Evolutionary conservation across 306 rosid species (phyloP).

Genomic region (Adenanthera pavonina): DNA sequence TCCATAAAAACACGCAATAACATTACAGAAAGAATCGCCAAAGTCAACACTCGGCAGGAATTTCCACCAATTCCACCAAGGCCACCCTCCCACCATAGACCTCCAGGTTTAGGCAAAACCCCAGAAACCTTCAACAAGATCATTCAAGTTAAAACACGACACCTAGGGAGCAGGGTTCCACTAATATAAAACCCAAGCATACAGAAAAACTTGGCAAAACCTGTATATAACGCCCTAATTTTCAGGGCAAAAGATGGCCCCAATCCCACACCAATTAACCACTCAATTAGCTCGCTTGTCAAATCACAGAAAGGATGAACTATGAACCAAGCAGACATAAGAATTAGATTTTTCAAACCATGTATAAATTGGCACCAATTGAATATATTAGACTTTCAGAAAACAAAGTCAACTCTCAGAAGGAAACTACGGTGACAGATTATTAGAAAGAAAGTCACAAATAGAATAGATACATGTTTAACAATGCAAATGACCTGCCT

Average conservation of each 20-base stretch:
- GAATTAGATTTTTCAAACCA: conserved; percentile 18
- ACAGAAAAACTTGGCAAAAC: conserved; percentile 44
- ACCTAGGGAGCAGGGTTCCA: conserved; percentile 58
- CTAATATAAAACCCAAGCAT: conserved; percentile 51
- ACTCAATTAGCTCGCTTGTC: conserved; percentile 28
- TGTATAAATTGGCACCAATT: not conserved
- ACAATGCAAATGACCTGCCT: not conserved
- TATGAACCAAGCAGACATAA: conserved; percentile 9
- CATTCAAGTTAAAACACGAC: conserved; percentile 73
- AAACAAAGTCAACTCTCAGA: not conserved
- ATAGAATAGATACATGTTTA: not conserved
- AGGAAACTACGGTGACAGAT: not conserved
- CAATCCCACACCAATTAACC: conserved; percentile 32
- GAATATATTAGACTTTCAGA: not conserved
- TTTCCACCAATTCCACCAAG: conserved; percentile 86
- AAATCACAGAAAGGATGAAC: conserved; percentile 17
- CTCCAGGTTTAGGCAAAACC: conserved; percentile 80
- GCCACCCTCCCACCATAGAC: conserved; percentile 89
- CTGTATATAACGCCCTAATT: conserved; percentile 21
- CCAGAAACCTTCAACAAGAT: conserved; percentile 90
- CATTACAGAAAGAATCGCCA: conserved; percentile 92
- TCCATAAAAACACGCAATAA: conserved; percentile 84
- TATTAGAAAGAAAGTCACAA: not conserved
- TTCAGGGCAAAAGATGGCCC: conserved; percentile 39
- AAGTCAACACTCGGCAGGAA: conserved; percentile 74